Base-by-base conservation (phyloP, 768 basidiomycete genomes). In the Pleurotus djamor region DNA sequence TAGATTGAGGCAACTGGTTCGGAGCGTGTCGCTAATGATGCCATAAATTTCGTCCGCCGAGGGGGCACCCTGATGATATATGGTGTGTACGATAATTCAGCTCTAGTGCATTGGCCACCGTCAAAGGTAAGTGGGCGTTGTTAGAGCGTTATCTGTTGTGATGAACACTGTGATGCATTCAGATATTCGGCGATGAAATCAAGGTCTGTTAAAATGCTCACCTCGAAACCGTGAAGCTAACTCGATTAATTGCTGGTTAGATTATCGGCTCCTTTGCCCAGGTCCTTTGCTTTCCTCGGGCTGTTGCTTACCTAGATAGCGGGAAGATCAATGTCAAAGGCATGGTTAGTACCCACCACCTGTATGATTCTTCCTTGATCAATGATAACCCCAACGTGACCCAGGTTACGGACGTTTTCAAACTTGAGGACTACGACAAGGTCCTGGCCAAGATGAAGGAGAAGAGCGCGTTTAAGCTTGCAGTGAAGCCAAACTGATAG, bases 191-290 rank as follows among this genome's bases (percentile, higher is more conserved):
- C 52, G 59, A 65, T 57, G 64, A 65, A 49, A 65, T 65, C 44
- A 62, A 48, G 58, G 63, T 63, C 41, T 12, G 50, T 16, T 10
- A 36, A 7, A 21, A 16, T 48, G 2, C 28, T 28, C n/a, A 14
- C 44, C 17, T 45, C 52, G 16, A 9, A 6, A 5, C 17, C 7
- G 14, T 47, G 59, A 28, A 28, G 21, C 21, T 28, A 28, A 28
- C 21, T 28, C 21, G 3, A 28, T 28, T 3, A 28, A 28, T 28
- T 28, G 3, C 3, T 28, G 21, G 21, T 38, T 57, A 92, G 89
- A 94, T 94, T 65, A 91, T 94, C 60, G 92, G 93, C 9, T 95
- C 93, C 0, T 95, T 94, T 77, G 89, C 93, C 7, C 94, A 95
- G 64, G 87, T 87, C 0, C 87, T 79, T 74, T 94, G 93, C 72